Base-by-base conservation (phyloP, 202 grass and related monocot genomes). In the Zoysia matrella region DNA sequence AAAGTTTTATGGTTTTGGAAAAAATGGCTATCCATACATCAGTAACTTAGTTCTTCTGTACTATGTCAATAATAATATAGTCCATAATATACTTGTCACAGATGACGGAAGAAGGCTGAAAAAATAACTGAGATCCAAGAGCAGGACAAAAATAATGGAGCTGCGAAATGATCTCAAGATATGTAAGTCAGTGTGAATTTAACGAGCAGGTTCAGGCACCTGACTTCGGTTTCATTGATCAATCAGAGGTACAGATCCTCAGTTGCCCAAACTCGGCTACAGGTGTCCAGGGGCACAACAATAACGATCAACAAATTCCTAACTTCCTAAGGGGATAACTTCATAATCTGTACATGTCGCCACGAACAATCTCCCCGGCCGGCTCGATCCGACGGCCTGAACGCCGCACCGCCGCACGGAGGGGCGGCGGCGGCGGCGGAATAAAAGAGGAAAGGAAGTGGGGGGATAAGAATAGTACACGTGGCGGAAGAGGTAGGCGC, bases 401-500 rank as follows among this genome's bases (percentile, higher is more conserved):
- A 22, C 4, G 12, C 7, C 30, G 30, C 30, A 36, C 30, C 30
- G 30, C 30, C 30, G 30, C 30, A 36, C 30, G 30, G 30, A 36
- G 30, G 30, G 30, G 47, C 41, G 44, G 15, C 4, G 66, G 44
- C 41, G 54, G n/a, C 22, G 58, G 64, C 5, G n/a, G 52, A 13
- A 30, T n/a, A 39, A 60, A 36, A 36, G 30, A 36, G 30, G 30
- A 36, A 36, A 36, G 30, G 30, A 36, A 36, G 30, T 36, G 30
- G 30, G 30, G 30, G 30, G 30, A 36, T 36, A 36, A 36, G 30
- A 36, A 36, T 36, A 86, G 78, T 51, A 94, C 92, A 89, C 92
- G 49, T 30, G 52, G 72, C 58, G 69, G 84, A 94, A 84, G 77
- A 94, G 92, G 68, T 91, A 94, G 56, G 86, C 86, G 16, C 77